Evolutionary conservation across 2,329 filamentous ascomycete genomes (phyloP).

Genomic region (Penicillium sp.): DNA sequence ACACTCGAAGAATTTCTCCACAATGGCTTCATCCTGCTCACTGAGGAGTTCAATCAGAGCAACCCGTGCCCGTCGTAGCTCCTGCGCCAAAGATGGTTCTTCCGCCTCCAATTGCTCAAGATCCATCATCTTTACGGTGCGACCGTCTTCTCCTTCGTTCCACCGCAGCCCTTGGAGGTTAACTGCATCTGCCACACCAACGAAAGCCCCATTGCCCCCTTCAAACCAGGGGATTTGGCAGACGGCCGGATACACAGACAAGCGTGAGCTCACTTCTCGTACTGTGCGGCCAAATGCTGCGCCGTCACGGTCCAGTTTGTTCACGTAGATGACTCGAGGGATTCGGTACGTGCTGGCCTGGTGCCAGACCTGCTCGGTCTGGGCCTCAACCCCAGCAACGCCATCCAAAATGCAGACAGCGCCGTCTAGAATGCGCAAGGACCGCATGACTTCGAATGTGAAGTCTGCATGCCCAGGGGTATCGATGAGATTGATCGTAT

Average conservation of each 20-base stretch:
- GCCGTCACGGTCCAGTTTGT: slow-evolving; percentile 81
- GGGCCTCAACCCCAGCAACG: slow-evolving; percentile 90
- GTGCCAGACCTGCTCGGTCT: slow-evolving; percentile 93
- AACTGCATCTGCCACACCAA: slow-evolving; percentile 81
- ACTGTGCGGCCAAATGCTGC: slow-evolving; percentile 81
- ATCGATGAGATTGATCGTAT: slow-evolving; percentile 88
- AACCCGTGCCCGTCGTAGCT: slow-evolving; percentile 71
- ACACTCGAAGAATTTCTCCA: slow-evolving; percentile 77
- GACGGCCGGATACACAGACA: slow-evolving; percentile 82
- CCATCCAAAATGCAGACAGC: slow-evolving; percentile 91
- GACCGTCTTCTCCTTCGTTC: slow-evolving; percentile 64
- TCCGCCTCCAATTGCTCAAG: slow-evolving; percentile 53
- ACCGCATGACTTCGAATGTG: slow-evolving; percentile 91
- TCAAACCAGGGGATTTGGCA: slow-evolving; percentile 97
- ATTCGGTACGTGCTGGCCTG: slow-evolving; percentile 84
- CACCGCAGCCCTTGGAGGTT: slow-evolving; percentile 73
- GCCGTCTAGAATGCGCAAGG: slow-evolving; percentile 80
- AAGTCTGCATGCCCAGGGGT: slow-evolving; percentile 97
- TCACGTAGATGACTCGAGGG: slow-evolving; percentile 76
- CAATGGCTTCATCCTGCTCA: slow-evolving; percentile 81
- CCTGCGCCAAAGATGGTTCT: slow-evolving; percentile 55
- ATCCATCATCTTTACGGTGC: slow-evolving; percentile 56
- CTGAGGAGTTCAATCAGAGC: slow-evolving; percentile 80
- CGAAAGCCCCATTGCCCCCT: slow-evolving; percentile 66
- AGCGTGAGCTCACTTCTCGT: slow-evolving; percentile 74